These are phyloP conservation scores for Fusarium chlamydosporum DNA, from an alignment of 2,329 filamentous ascomycete species.

Conservation along the genomic window DNA sequence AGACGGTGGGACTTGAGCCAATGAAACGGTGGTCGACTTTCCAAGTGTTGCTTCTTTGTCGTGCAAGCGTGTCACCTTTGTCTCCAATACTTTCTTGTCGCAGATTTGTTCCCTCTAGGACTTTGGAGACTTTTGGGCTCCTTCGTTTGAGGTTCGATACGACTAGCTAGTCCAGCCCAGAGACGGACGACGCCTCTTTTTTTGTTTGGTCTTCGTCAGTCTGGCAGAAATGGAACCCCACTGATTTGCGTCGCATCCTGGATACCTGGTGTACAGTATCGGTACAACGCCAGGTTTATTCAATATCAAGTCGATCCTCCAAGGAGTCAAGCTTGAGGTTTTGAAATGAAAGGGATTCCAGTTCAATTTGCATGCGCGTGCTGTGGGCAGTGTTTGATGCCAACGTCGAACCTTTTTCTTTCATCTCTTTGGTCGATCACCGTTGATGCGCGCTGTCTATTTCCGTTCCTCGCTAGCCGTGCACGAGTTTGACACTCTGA, in stretches of 20 bases:
- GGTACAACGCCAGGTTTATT: constrained; percentile 24
- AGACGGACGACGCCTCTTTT: constrained; percentile 9
- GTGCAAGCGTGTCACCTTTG: constrained; percentile 42
- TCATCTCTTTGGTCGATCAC: constrained; percentile 3
- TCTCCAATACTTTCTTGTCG: constrained; percentile 30
- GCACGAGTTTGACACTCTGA: constrained; percentile 32
- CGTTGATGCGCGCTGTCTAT: constrained; percentile 21
- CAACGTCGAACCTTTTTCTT: neutral
- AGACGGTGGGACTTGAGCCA: constrained; percentile 25
- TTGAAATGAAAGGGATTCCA: constrained; percentile 17
- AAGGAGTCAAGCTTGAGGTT: constrained; percentile 9
- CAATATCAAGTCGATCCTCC: constrained; percentile 23
- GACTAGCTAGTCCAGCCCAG: neutral
- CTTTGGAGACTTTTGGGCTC: constrained; percentile 1
- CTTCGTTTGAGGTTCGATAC: constrained; percentile 24
- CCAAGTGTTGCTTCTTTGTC: constrained; percentile 32
- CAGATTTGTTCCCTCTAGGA: constrained; percentile 14
- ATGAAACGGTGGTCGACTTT: constrained; percentile 18
- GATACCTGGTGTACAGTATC: constrained; percentile 13
- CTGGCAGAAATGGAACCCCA: constrained; percentile 23
- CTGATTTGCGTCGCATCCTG: constrained; percentile 37
- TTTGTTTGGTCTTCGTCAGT: constrained; percentile 8
- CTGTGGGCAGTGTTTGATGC: neutral
- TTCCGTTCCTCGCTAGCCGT: constrained; percentile 32
- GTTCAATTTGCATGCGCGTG: constrained; percentile 1